These are phyloP conservation scores for Starmerella etchellsii DNA, from an alignment of 805 yeast genomes.

Conservation along the genomic window DNA sequence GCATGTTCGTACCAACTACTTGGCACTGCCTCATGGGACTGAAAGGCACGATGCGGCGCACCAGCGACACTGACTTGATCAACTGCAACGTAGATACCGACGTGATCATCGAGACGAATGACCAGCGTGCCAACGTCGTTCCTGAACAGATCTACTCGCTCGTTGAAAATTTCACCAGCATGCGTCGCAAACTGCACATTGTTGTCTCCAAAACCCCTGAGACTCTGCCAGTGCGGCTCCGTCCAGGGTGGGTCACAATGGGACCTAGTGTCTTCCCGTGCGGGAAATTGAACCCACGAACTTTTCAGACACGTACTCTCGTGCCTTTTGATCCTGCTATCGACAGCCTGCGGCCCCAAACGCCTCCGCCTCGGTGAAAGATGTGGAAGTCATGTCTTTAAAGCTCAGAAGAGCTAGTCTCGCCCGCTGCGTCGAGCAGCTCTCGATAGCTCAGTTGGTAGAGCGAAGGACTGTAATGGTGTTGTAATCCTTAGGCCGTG, in stretches of 20 bases:
- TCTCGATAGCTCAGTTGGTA: slow-evolving; percentile 25
- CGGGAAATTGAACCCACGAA: slow-evolving; percentile 47
- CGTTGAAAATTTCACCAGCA: slow-evolving; percentile 78
- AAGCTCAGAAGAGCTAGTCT: too few species aligned
- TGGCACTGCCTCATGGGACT: slow-evolving; percentile 99
- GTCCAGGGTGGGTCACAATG: slow-evolving; percentile 87
- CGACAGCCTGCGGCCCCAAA: slow-evolving; percentile 70
- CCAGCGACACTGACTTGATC: slow-evolving; percentile 69
- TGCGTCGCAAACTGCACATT: slow-evolving; percentile 72
- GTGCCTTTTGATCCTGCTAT: slow-evolving; percentile 63
- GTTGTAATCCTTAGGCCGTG: slow-evolving; percentile 22
- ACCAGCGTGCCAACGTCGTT: slow-evolving; percentile 30
- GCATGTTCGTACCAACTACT: slow-evolving; percentile 45
- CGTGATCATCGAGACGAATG: slow-evolving; percentile 48
- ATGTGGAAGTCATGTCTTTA: too few species aligned
- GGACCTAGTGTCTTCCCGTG: slow-evolving; percentile 63
- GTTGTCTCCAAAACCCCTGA: slow-evolving; percentile 49
- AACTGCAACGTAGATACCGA: slow-evolving; percentile 92
- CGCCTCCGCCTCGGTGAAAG: slow-evolving; percentile 39
- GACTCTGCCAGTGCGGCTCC: slow-evolving; percentile 50
- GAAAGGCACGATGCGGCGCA: slow-evolving; percentile 82
- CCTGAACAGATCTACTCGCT: slow-evolving; percentile 69
- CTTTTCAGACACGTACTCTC: slow-evolving; percentile 29
- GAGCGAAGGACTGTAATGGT: slow-evolving; percentile 24
- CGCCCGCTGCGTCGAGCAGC: slow-evolving; percentile 4